Conservation (phyloP, 1,284 basidiomycete species). For the Amylostereum areolatum region DNA sequence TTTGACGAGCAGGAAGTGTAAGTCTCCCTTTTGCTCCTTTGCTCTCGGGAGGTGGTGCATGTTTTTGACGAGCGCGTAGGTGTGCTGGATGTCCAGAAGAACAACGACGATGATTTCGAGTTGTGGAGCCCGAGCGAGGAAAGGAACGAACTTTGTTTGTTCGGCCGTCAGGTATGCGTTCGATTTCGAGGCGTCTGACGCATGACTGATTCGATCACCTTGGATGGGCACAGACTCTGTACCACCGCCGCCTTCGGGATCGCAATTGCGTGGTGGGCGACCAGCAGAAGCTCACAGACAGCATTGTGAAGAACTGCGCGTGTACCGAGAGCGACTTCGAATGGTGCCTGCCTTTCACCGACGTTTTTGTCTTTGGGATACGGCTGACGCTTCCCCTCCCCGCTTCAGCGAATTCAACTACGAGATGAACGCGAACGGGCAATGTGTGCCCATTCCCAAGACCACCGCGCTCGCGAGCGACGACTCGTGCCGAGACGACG, state of each 20-base stretch:
- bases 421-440: constrained; percentile 55
- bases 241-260: constrained; percentile 81
- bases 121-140: constrained; percentile 90
- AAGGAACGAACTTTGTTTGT: constrained; percentile 73
- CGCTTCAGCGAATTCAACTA: constrained; percentile 82
- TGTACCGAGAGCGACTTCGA: constrained; percentile 82
- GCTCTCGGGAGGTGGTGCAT: constrained; percentile 10
- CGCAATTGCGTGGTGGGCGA: constrained; percentile 81
- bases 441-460: constrained; percentile 73
- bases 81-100: constrained; percentile 60
- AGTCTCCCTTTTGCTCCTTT: constrained; percentile 20
- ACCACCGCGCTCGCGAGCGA: constrained; percentile 56
- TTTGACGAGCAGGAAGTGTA: constrained; percentile 72
- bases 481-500: constrained; percentile 55
- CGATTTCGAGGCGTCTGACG: background rate
- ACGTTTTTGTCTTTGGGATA: background rate
- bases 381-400: background rate
- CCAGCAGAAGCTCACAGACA: constrained; percentile 44
- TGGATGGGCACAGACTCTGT: constrained; percentile 64
- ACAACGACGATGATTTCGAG: constrained; percentile 87
- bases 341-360: constrained; percentile 53
- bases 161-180: constrained; percentile 70
- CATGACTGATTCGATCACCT: constrained; percentile 1
- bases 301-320: constrained; percentile 64
- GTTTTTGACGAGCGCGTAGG: constrained; percentile 44